phyloP scores from a whole-genome alignment of 129 eudicot genomes.

The Rutidosis leptorrhynchoides region DNA sequence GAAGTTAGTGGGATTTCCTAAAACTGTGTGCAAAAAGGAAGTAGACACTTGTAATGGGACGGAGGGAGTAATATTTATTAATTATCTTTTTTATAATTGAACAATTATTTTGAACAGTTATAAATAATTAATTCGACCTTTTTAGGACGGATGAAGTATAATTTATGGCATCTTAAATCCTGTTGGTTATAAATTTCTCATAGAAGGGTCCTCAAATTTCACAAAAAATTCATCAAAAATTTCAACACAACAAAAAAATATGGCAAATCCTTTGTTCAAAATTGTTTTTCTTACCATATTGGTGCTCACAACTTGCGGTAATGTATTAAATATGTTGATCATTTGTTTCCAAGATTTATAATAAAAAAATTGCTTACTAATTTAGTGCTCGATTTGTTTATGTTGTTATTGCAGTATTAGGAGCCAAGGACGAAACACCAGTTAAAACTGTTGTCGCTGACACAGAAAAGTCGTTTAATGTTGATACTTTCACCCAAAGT shows the following conservation, averaged over 20 bases:
- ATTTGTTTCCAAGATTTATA: background rate
- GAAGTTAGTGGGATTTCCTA: too few relatives aligned
- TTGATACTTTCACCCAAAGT: background rate
- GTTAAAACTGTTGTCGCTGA: background rate
- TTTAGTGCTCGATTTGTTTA: background rate
- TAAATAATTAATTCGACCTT: too few relatives aligned
- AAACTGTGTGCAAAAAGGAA: too few relatives aligned
- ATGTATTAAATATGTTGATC: background rate
- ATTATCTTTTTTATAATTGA: too few relatives aligned
- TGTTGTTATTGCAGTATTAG: conserved; percentile 10
- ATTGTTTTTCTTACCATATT: conserved; percentile 17
- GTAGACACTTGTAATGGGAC: too few relatives aligned
- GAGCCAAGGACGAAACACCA: background rate
- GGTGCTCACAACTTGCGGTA: conserved; percentile 22
- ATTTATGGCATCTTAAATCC: background rate
- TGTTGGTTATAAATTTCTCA: background rate
- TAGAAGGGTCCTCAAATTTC: background rate
- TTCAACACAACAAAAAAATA: conserved; percentile 5
- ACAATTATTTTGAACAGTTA: too few relatives aligned
- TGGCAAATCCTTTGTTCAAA: conserved; percentile 21
- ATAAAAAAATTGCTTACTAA: background rate
- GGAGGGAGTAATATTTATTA: too few relatives aligned
- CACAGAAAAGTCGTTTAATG: background rate
- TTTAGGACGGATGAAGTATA: too few relatives aligned
- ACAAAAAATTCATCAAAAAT: background rate